Evolutionary conservation across 192 early-diverging fungal genomes (phyloP), one percentile per base, ranked within the genome.

Genomic region (Coemansia sp.): DNA sequence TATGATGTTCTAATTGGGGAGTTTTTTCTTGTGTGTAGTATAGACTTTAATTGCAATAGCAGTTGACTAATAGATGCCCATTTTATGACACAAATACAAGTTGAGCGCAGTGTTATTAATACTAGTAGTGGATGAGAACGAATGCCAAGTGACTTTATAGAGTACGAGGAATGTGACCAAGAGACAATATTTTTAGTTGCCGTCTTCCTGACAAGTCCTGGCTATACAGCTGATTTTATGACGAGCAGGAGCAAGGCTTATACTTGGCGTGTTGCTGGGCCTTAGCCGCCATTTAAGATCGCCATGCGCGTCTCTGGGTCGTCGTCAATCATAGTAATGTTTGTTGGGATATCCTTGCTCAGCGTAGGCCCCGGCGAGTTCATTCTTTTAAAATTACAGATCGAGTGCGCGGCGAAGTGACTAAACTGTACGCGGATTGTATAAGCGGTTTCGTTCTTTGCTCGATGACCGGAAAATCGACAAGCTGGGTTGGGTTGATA

Each of bases 271-370:
- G 5, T 34, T 34, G 31, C 14, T 11, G 29, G 14, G 16, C 6
- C 54, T 57, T 57, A 57, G 29, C 54, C 54, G 54, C 62, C 70
- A 53, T 64, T 79, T 48, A 77, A 29, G 1, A 77, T 35, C 40
- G 67, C 62, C 37, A 56, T 21, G 27, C 80, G 71, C 9, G 80
- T 82, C 48, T 82, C 80, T 7, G 59, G 57, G 59, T 82, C 80
- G 63, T 82, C 80, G 41, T 82, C 80, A 44, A 82, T 77, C 13
- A 82, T 71, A n/a, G 64, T 72, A 36, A 82, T 77, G 62, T 82
- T 82, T 31, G 72, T 82, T 2, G 75, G 75, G 40, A 82, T 77
- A 54, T 82, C 80, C 66, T 82, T 82, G 59, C 27, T 44, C 63
- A 66, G 51, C 1, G 9, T 27, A 46, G 24, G 33, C 48, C 11